Evolutionary conservation across 148 eudicot genomes (phyloP).

Genomic region (Spergularia bocconei): DNA sequence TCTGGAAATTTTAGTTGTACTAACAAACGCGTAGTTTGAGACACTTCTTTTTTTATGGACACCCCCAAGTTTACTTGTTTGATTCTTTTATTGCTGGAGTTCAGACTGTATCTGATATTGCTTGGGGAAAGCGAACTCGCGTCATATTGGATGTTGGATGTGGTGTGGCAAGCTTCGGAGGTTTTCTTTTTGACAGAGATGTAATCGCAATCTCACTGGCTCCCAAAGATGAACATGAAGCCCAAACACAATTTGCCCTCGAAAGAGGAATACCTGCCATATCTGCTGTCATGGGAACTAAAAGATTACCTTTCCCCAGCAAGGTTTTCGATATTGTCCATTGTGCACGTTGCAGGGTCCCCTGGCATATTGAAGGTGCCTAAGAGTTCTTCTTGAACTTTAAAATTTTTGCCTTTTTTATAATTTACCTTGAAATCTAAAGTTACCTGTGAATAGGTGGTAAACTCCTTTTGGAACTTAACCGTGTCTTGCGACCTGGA

Average conservation of each 20-base stretch:
- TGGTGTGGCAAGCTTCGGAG: constrained; percentile 87
- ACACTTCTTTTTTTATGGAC: not conserved
- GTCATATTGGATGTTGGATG: constrained; percentile 74
- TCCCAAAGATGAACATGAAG: constrained; percentile 85
- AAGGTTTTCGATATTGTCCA: constrained; percentile 67
- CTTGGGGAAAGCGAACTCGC: constrained; percentile 61
- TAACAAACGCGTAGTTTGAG: not conserved
- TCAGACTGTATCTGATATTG: constrained; percentile 55
- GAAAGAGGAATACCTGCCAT: constrained; percentile 79
- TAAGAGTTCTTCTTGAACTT: constrained; percentile 1
- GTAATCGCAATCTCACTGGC: constrained; percentile 73
- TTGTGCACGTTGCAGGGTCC: constrained; percentile 80
- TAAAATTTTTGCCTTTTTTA: not conserved
- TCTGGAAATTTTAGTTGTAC: not conserved
- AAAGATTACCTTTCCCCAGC: constrained; percentile 61
- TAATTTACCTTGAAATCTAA: not conserved
- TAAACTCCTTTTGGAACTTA: constrained; percentile 68
- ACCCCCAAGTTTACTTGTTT: not conserved
- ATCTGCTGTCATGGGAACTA: constrained; percentile 75
- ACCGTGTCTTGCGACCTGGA: constrained; percentile 74
- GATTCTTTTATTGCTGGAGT: constrained; percentile 6
- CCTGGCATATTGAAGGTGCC: constrained; percentile 77
- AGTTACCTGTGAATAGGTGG: constrained; percentile 43
- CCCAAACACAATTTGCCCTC: constrained; percentile 78
- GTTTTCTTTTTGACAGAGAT: constrained; percentile 67